Percentiles rank a stretch among this genome's conserved stretches.
Evolutionary conservation across 805 yeast genomes (phyloP).

Genomic region (Pichia cephalocereana): DNA sequence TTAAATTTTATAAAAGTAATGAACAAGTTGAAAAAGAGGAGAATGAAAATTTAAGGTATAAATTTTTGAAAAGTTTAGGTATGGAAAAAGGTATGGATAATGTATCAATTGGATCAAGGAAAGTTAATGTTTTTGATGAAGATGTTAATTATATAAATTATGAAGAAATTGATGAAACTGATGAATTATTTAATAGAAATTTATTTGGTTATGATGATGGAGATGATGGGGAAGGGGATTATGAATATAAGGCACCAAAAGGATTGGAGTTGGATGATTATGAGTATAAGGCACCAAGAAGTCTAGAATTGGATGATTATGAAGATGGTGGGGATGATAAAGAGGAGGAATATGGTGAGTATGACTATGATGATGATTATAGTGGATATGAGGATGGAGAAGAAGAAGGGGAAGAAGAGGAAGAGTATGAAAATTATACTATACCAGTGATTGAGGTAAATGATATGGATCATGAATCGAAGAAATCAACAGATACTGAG

Average conservation of each 20-base stretch:
- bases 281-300: background rate
- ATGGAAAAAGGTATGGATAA: no score
- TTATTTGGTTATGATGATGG: conserved; percentile 18
- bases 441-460: no score
- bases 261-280: conserved; percentile 2
- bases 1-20: conserved; percentile 28
- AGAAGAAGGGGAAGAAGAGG: no score
- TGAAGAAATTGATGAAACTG: conserved; percentile 29
- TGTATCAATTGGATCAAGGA: background rate
- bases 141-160: conserved; percentile 16
- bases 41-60: background rate
- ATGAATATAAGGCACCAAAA: background rate
- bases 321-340: conserved; percentile 4
- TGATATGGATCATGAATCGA: background rate
- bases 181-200: conserved; percentile 28
- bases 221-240: background rate
- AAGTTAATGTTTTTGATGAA: conserved; percentile 2
- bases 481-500: background rate
- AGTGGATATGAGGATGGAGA: background rate
- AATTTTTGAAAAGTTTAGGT: no score
- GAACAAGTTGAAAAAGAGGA: conserved; percentile 18
- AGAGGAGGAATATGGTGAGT: background rate
- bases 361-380: no score
- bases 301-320: conserved; percentile 4
- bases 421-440: no score